A percentile compares a stretch with the other conserved stretches of the same genome.
Conservation (phyloP, 306 rosid species). For the Dicorynia guianensis region DNA sequence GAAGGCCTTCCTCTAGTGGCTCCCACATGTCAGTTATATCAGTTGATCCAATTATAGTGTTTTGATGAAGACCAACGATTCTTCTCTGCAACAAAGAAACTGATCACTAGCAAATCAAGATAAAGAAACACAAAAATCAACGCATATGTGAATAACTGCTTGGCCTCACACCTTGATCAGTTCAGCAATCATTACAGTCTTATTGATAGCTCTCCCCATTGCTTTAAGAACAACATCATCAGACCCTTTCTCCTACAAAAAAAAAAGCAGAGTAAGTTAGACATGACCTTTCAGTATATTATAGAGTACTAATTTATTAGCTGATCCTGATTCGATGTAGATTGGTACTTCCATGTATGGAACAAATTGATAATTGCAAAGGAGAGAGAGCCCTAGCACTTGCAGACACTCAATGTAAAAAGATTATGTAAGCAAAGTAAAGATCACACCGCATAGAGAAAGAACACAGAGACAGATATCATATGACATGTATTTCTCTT, state of each 20-base stretch:
- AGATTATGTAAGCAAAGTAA: not conserved
- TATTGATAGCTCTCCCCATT: slow-evolving; percentile 93
- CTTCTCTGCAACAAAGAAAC: slow-evolving; percentile 71
- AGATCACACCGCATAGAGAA: not conserved
- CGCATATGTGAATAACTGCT: slow-evolving; percentile 17
- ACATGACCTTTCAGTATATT: not conserved
- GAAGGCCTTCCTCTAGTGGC: slow-evolving; percentile 95
- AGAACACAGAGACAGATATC: not conserved
- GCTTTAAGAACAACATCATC: slow-evolving; percentile 81
- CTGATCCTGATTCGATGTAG: not conserved
- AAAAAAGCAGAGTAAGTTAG: slow-evolving; percentile 23
- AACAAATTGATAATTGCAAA: not conserved
- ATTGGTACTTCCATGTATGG: slow-evolving; percentile 5
- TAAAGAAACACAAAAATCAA: slow-evolving; percentile 5
- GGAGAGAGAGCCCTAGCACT: not conserved
- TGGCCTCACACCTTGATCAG: slow-evolving; percentile 70
- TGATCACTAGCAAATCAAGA: slow-evolving; percentile 9
- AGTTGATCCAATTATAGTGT: slow-evolving; percentile 74
- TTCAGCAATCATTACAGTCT: slow-evolving; percentile 90
- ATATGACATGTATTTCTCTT: not conserved
- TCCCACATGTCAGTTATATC: slow-evolving; percentile 91
- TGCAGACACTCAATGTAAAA: slow-evolving; percentile 4
- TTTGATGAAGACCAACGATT: slow-evolving; percentile 83
- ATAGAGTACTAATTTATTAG: not conserved
- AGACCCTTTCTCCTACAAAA: slow-evolving; percentile 76